Conservation (phyloP, 129 eudicot genomes). For the Saussurea involucrata region DNA sequence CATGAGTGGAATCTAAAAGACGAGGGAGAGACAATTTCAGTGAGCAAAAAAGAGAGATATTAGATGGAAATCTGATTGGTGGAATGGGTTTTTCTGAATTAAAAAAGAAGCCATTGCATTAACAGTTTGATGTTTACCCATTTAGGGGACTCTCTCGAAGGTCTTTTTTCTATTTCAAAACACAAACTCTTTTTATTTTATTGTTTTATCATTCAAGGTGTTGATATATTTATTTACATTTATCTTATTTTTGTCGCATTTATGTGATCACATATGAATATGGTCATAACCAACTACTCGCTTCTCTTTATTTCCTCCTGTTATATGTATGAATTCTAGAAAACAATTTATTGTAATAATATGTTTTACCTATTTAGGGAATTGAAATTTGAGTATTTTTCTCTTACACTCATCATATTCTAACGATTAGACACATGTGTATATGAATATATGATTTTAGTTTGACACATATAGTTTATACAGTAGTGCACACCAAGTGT, state of each 20-base stretch:
- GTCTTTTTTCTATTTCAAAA: constrained; percentile 8
- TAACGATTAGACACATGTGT: neutral
- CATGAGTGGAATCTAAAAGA: constrained; percentile 19
- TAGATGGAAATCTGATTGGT: constrained; percentile 16
- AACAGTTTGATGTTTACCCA: constrained; percentile 7
- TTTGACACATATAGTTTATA: neutral
- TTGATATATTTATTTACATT: neutral
- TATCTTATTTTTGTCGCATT: neutral
- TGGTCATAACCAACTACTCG: neutral
- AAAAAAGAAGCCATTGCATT: neutral
- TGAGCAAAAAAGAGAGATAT: neutral
- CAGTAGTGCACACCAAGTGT: neutral
- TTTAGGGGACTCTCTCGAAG: constrained; percentile 10
- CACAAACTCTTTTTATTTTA: neutral
- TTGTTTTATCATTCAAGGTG: neutral
- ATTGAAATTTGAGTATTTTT: neutral
- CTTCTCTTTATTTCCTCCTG: neutral
- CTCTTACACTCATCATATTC: neutral
- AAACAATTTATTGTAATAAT: neutral
- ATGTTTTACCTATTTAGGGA: neutral
- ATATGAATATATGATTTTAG: neutral
- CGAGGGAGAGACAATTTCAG: neutral
- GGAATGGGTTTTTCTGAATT: constrained; percentile 19
- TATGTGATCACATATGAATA: constrained; percentile 9
- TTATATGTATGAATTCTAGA: neutral